Evolutionary conservation across 2,329 filamentous ascomycete species (phyloP), one percentile per base, ranked within the genome.

Genomic region (Exophiala phaeomuriformis): DNA sequence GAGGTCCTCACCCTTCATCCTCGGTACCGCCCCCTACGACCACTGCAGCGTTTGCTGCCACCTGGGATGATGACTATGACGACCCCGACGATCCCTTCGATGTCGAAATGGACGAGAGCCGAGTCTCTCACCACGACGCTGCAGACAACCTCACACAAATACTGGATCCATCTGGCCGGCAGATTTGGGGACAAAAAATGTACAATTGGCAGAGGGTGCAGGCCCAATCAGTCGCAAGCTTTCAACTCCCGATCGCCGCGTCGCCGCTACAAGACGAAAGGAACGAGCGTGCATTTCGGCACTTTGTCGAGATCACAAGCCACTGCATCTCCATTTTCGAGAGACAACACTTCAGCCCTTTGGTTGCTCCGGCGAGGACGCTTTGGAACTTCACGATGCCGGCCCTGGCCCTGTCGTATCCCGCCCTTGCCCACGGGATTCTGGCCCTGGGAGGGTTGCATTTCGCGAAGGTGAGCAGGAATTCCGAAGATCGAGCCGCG

Each of bases 281-380:
- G 59, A 91, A 88, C 7, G 85, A 88, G 9, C 80, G 84, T 31
- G 83, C 95, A 4, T 97, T 97, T 67, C 85, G 85, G 68, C 90
- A 97, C 69, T 97, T 96, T 67, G 83, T 97, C 44, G 86, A 89
- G 61, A 85, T 93, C 4, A 95, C 90, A 1, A 90, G 86, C 0
- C 88, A 90, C 0, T 86, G 82, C 60, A 81, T 97, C 66, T 95
- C 90, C 1, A 78, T 95, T 30, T 95, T 88, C 66, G 90, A 97
- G 69, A 79, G 91, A 49, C 83, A 88, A 61, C 74, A 75, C 51
- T 80, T 83, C 43, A 73, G 75, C 6, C 74, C 79, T 0, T 77
- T 86, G 1, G 80, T 84, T 2, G 77, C 77, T 47, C 77, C 81
- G 5, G 80, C 86, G 47, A 72, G 76, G 57, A 73, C 73, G 12